Conservation (phyloP, 345 rosid species). For the Acer negundo region DNA sequence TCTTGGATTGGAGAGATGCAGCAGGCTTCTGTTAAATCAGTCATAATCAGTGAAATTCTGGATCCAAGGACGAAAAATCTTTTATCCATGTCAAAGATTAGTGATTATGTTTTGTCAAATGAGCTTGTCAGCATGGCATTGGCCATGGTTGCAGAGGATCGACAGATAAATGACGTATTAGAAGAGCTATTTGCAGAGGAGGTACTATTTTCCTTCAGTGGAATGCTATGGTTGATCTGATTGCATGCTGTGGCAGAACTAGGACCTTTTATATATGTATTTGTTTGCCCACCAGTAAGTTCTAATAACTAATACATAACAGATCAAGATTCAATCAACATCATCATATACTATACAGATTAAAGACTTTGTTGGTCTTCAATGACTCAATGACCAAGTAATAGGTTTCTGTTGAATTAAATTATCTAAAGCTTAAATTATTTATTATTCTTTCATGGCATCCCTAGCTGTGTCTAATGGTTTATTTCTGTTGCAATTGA, state of each 20-base stretch:
- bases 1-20: slow-evolving; percentile 88
- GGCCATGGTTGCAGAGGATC: slow-evolving; percentile 87
- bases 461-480: background rate
- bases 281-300: too few relatives aligned
- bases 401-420: too few relatives aligned
- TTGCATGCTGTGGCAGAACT: background rate
- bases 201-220: slow-evolving; percentile 36
- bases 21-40: slow-evolving; percentile 70
- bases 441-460: background rate
- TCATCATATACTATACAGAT: too few relatives aligned
- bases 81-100: slow-evolving; percentile 67
- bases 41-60: slow-evolving; percentile 72
- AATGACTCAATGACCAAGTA: too few relatives aligned
- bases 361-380: too few relatives aligned
- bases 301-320: too few relatives aligned
- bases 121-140: slow-evolving; percentile 85
- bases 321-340: too few relatives aligned
- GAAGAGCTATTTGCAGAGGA: slow-evolving; percentile 81
- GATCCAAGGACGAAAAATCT: slow-evolving; percentile 76
- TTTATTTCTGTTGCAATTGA: background rate
- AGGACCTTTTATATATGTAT: background rate
- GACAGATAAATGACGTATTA: slow-evolving; percentile 63
- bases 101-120: slow-evolving; percentile 73
- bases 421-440: background rate
- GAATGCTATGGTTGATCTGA: slow-evolving; percentile 5